Base-by-base conservation (phyloP, 2,329 filamentous ascomycete species). In the Fonsecaea erecta region DNA sequence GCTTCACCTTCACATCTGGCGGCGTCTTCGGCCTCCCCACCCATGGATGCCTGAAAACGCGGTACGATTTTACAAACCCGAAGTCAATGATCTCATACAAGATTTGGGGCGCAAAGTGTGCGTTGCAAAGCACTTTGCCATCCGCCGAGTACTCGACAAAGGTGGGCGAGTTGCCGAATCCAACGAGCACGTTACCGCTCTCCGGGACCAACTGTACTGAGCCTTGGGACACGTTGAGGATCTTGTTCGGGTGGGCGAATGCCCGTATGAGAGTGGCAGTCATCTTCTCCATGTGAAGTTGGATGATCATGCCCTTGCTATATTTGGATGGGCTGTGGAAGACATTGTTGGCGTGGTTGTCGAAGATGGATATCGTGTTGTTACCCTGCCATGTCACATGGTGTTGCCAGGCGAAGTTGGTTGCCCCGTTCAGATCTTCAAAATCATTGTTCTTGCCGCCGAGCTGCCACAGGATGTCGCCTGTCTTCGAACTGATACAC, bases 21-120 rank as follows among this genome's bases (percentile, higher is more conserved):
- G 59, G 64, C n/a, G 79, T 81, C 21, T 60, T 62, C 0, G 84
- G 84, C 12, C 76, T 72, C 0, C 82, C 84, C 2, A 79, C 78
- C 84, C 85, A 88, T 63, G 81, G 77, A n/a, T 40, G 52, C 70
- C 84, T 85, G 73, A 83, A 83, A 2, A 80, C 81, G 30, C 85
- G 81, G 71, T 88, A 88, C 58, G 82, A 85, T 71, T 83, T 80
- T 1, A 84, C 79, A 14, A 72, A 64, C 1, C 74, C 74, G 30
- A 73, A 70, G 72, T 77, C 57, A 74, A 72, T 73, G 74, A 70
- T 74, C 71, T 65, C 73, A 75, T 64, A 80, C 73, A 73, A 71
- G 63, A 74, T 75, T 65, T 80, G 80, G 64, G 58, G 73, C 51
- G 70, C 79, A 70, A 86, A 77, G 71, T 83, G 83, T 8, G 77